Conservation (phyloP, 108 stramenopile species). For the Craspedostauros australis region DNA sequence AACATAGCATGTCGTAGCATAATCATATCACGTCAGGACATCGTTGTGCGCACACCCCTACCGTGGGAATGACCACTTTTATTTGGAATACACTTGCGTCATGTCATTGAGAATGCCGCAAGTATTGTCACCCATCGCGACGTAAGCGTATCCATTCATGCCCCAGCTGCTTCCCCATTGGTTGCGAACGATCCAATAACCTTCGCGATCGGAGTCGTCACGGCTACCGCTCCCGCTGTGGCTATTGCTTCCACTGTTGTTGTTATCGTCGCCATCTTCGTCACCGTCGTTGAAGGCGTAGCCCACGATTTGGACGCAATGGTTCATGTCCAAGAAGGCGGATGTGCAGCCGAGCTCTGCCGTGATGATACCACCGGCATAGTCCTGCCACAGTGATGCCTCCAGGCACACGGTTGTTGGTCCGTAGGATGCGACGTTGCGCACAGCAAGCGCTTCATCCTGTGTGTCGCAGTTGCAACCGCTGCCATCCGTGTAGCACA, state of each 20-base stretch:
- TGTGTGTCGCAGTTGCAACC: conserved; percentile 82
- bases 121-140: conserved; percentile 84
- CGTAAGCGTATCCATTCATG: conserved; percentile 80
- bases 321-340: conserved; percentile 78
- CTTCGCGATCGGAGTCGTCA: conserved; percentile 39
- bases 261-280: conserved; percentile 6
- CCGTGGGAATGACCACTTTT: no score
- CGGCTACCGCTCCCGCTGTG: conserved; percentile 29
- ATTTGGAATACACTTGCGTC: conserved; percentile 79
- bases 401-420: conserved; percentile 84
- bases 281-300: conserved; percentile 63
- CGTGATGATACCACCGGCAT: conserved; percentile 81
- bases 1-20: no score
- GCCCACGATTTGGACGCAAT: conserved; percentile 82
- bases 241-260: conserved; percentile 18
- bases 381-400: conserved; percentile 76
- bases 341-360: conserved; percentile 61
- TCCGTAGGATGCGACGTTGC: conserved; percentile 78
- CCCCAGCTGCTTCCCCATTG: conserved; percentile 83
- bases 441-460: conserved; percentile 69
- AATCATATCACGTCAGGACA: no score
- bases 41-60: no score
- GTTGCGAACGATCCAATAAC: conserved; percentile 89
- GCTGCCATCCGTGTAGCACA: conserved; percentile 81
- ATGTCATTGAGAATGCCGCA: conserved; percentile 88